Conservation (phyloP, 495 filamentous ascomycete genomes). For the Neurospora sp. region DNA sequence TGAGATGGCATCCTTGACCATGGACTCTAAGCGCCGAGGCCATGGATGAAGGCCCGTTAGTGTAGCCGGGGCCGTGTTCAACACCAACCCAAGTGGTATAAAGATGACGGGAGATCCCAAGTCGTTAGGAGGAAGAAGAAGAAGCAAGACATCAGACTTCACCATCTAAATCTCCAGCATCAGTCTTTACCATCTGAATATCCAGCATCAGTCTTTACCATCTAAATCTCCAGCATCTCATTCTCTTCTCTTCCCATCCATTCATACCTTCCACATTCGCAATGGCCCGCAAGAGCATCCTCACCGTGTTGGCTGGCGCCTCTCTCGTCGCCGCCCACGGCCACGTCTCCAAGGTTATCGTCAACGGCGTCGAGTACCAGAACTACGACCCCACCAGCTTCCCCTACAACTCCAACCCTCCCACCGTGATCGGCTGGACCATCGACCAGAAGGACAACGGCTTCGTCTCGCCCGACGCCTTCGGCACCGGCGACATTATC, state of each 20-base stretch:
- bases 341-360: conserved; percentile 47
- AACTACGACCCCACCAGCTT: conserved; percentile 34
- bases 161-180: neutral
- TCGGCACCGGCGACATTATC: conserved; percentile 36
- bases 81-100: neutral
- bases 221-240: neutral
- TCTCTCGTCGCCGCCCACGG: conserved; percentile 51
- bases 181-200: neutral
- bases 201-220: neutral
- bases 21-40: neutral
- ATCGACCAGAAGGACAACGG: conserved; percentile 47
- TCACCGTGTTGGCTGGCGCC: conserved; percentile 39
- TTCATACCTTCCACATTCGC: neutral
- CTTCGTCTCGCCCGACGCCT: conserved; percentile 43
- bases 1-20: neutral
- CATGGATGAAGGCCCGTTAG: neutral
- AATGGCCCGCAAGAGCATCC: conserved; percentile 18
- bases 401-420: conserved; percentile 30
- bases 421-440: conserved; percentile 46
- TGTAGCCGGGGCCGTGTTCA: neutral
- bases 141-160: conserved; percentile 1
- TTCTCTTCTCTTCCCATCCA: neutral
- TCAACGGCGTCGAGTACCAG: conserved; percentile 43
- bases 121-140: neutral
- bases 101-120: neutral